Percentiles rank a stretch among this genome's conserved stretches.
Evolutionary conservation across 306 rosid species (phyloP).

Genomic region (Senna tora): DNA sequence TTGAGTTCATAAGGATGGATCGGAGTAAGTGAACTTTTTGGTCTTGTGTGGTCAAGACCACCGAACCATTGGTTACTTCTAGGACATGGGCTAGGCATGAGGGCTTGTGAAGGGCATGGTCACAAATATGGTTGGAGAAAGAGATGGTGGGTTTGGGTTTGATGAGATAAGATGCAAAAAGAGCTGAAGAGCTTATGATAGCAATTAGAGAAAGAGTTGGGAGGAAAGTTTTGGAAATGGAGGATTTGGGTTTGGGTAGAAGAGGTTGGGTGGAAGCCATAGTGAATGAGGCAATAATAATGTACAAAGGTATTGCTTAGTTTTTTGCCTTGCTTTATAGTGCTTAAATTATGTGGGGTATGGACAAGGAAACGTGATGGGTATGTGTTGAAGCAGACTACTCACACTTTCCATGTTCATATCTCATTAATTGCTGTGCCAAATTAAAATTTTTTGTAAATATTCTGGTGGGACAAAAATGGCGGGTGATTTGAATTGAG

Average conservation of each 20-base stretch:
- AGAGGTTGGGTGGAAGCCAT: conserved; percentile 58
- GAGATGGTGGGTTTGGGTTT: conserved; percentile 37
- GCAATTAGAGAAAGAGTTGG: conserved; percentile 47
- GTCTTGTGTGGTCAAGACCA: not conserved
- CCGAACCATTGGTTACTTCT: conserved; percentile 8
- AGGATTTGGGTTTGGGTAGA: conserved; percentile 38
- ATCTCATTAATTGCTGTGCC: too few species aligned
- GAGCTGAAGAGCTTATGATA: conserved; percentile 44
- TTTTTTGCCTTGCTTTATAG: too few species aligned
- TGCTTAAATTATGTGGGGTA: too few species aligned
- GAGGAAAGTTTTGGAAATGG: conserved; percentile 33
- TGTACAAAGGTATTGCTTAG: not conserved
- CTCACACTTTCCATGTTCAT: too few species aligned
- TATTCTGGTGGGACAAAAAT: too few species aligned
- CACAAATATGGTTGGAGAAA: conserved; percentile 39
- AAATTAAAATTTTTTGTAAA: too few species aligned
- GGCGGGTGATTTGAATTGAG: too few species aligned
- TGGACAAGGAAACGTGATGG: too few species aligned
- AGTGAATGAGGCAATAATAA: not conserved
- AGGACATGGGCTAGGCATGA: conserved; percentile 54
- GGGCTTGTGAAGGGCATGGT: conserved; percentile 42
- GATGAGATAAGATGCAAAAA: conserved; percentile 39
- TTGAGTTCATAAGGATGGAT: conserved; percentile 35
- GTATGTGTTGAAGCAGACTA: too few species aligned
- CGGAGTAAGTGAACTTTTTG: conserved; percentile 26